Percentiles rank a stretch among this genome's conserved stretches.
Conservation (phyloP, 352 stramenopile genomes). For the Phytopythium helicoides region DNA sequence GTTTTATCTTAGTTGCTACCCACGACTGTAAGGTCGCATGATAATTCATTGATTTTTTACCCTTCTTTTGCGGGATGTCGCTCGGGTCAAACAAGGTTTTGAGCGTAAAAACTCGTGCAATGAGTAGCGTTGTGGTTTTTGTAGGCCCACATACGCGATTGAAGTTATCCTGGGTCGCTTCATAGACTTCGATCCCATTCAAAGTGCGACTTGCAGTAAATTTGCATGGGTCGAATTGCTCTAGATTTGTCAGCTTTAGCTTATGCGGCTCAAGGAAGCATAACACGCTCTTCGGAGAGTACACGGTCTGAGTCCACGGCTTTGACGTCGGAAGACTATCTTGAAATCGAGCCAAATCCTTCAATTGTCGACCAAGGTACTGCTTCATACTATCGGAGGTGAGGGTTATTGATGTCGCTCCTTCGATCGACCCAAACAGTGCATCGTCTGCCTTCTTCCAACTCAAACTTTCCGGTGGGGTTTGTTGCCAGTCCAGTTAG, state of each 20-base stretch:
- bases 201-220: slow-evolving; percentile 27
- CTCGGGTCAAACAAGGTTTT: slow-evolving; percentile 21
- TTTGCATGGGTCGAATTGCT: slow-evolving; percentile 29
- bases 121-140: slow-evolving; percentile 16
- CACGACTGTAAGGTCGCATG: slow-evolving; percentile 20
- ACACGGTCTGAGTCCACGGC: slow-evolving; percentile 38
- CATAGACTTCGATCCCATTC: slow-evolving; percentile 36
- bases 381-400: neutral
- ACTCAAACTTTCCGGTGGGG: neutral
- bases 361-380: slow-evolving; percentile 44
- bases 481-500: neutral
- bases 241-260: slow-evolving; percentile 28
- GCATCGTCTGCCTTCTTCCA: neutral
- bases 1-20: slow-evolving; percentile 32
- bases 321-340: slow-evolving; percentile 12
- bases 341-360: slow-evolving; percentile 45
- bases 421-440: neutral
- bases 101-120: slow-evolving; percentile 33
- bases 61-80: slow-evolving; percentile 25
- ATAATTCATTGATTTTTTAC: slow-evolving; percentile 12
- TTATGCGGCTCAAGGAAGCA: slow-evolving; percentile 20
- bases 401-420: neutral
- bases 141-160: slow-evolving; percentile 7
- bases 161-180: slow-evolving; percentile 39
- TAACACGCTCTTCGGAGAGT: slow-evolving; percentile 30